phyloP scores from a whole-genome alignment of 2,329 filamentous ascomycete genomes.

The Clonostachys rhizophaga region DNA sequence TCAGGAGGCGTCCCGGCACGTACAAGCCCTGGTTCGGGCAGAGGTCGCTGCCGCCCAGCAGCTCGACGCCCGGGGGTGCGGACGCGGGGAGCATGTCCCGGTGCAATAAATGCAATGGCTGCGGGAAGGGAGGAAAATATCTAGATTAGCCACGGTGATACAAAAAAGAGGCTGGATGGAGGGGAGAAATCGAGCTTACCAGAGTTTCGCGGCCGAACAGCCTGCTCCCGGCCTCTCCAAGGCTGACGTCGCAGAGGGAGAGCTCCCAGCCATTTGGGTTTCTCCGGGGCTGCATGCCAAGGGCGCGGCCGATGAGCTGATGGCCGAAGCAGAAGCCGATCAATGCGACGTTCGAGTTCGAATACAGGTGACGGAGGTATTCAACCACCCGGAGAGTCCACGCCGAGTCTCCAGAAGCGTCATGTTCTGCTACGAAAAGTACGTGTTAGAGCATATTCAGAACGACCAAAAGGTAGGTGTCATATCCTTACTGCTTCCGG shows the following conservation, averaged over 20 bases:
- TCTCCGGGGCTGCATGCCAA: slow-evolving; percentile 27
- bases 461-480: neutral
- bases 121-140: neutral
- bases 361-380: slow-evolving; percentile 25
- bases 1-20: slow-evolving; percentile 26
- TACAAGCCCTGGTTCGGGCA: slow-evolving; percentile 38
- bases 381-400: slow-evolving; percentile 40
- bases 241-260: slow-evolving; percentile 1
- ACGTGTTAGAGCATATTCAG: neutral
- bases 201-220: slow-evolving; percentile 1
- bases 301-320: slow-evolving; percentile 38
- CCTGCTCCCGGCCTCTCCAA: slow-evolving; percentile 1
- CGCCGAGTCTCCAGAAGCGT: slow-evolving; percentile 32
- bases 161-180: neutral
- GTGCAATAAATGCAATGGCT: slow-evolving; percentile 42
- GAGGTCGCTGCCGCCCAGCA: slow-evolving; percentile 31
- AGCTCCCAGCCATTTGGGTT: slow-evolving; percentile 38
- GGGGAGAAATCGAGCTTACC: slow-evolving; percentile 11
- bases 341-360: slow-evolving; percentile 28
- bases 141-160: neutral
- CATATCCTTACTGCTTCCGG: slow-evolving; percentile 20
- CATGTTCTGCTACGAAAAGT: slow-evolving; percentile 12
- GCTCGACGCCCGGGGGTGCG: slow-evolving; percentile 28
- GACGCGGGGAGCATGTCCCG: slow-evolving; percentile 32
- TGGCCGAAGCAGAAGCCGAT: slow-evolving; percentile 44